Conservation (phyloP, 1,284 basidiomycete genomes). For the Waitea zeae region DNA sequence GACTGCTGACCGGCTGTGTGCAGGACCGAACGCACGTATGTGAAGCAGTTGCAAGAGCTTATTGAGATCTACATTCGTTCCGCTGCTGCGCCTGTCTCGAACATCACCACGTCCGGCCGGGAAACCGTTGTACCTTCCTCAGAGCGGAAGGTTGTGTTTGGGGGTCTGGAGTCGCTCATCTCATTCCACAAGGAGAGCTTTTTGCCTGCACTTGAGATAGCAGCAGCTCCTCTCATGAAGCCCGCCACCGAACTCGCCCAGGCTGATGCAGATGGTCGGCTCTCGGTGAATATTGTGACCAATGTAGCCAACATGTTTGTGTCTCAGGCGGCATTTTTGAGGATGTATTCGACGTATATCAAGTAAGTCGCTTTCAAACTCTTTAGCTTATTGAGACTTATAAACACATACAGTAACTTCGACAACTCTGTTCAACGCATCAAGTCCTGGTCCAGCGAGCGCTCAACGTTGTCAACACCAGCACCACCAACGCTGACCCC, state of each 20-base stretch:
- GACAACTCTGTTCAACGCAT: slow-evolving; percentile 80
- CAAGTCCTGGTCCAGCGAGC: slow-evolving; percentile 63
- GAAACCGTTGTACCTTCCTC: slow-evolving; percentile 76
- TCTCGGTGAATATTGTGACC: slow-evolving; percentile 64
- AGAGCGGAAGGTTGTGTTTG: slow-evolving; percentile 88
- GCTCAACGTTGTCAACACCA: slow-evolving; percentile 18
- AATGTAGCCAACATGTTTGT: slow-evolving; percentile 81
- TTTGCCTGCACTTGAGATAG: slow-evolving; percentile 73
- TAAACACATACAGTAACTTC: slow-evolving; percentile 49
- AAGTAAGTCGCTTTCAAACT: slow-evolving; percentile 41
- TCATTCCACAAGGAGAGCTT: slow-evolving; percentile 89
- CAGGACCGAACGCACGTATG: slow-evolving; percentile 91
- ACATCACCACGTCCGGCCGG: slow-evolving; percentile 53
- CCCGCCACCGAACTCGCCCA: slow-evolving; percentile 24
- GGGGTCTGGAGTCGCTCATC: slow-evolving; percentile 79
- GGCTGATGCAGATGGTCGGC: slow-evolving; percentile 51
- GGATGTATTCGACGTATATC: slow-evolving; percentile 93
- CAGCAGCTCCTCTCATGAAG: slow-evolving; percentile 49
- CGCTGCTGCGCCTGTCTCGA: slow-evolving; percentile 51
- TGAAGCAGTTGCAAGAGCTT: slow-evolving; percentile 82
- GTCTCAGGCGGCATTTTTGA: slow-evolving; percentile 90
- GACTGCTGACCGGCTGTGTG: slow-evolving; percentile 7
- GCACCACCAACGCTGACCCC: slow-evolving; percentile 31
- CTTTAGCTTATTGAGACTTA: no score
- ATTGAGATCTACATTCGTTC: slow-evolving; percentile 92